phyloP scores from a whole-genome alignment of 2,329 filamentous ascomycete species.

The Pestalotiopsis sp. region DNA sequence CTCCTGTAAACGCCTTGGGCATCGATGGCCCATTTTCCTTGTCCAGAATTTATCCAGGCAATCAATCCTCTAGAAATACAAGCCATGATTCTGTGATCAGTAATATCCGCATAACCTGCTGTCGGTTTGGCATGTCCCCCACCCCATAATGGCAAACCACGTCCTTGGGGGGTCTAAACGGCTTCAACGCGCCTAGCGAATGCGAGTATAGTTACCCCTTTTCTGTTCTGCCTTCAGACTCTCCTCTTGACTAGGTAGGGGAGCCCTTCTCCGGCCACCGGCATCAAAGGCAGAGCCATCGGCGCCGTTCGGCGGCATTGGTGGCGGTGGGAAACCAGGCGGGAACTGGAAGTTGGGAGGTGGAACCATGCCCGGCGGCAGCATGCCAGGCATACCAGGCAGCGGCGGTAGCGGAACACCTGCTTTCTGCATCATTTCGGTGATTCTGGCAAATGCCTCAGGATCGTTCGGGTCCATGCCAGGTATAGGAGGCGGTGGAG shows the following conservation, averaged over 20 bases:
- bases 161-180: not conserved
- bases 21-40: slow-evolving; percentile 2
- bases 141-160: not conserved
- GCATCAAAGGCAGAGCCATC: slow-evolving; percentile 19
- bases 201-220: slow-evolving; percentile 61
- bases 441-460: slow-evolving; percentile 61
- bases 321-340: slow-evolving; percentile 46
- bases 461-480: slow-evolving; percentile 63
- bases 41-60: slow-evolving; percentile 2
- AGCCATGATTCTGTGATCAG: not conserved
- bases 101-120: not conserved
- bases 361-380: slow-evolving; percentile 50
- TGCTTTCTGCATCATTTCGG: slow-evolving; percentile 68
- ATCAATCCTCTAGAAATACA: slow-evolving; percentile 7
- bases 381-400: slow-evolving; percentile 50
- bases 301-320: slow-evolving; percentile 31
- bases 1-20: slow-evolving; percentile 7
- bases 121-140: not conserved
- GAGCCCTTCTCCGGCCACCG: slow-evolving; percentile 57
- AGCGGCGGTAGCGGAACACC: slow-evolving; percentile 64
- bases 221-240: slow-evolving; percentile 78
- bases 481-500: slow-evolving; percentile 47
- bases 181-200: slow-evolving; percentile 37
- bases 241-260: slow-evolving; percentile 82
- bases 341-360: slow-evolving; percentile 46